Evolutionary conservation across 176 grass and related monocot species (phyloP).

Genomic region (Oropetium thomaeum): DNA sequence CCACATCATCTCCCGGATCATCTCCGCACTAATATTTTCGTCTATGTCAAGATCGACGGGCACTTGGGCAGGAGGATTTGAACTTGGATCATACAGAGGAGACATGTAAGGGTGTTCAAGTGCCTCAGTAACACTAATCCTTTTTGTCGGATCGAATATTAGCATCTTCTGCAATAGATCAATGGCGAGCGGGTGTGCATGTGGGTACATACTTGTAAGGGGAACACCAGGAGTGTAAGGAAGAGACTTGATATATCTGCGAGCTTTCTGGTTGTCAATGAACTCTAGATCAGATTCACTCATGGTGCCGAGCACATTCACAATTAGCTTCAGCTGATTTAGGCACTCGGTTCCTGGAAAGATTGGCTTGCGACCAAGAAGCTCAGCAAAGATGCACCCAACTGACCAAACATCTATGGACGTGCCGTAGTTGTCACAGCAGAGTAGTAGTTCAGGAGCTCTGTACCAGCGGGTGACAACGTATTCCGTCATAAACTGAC

Average conservation of each 20-base stretch:
- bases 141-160: slow-evolving; percentile 51
- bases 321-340: slow-evolving; percentile 59
- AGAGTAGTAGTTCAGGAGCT: slow-evolving; percentile 56
- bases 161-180: slow-evolving; percentile 61
- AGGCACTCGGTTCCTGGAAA: slow-evolving; percentile 55
- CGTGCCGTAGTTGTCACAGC: slow-evolving; percentile 57
- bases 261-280: slow-evolving; percentile 54
- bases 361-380: slow-evolving; percentile 58
- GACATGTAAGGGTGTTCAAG: slow-evolving; percentile 62
- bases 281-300: slow-evolving; percentile 55
- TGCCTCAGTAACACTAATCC: slow-evolving; percentile 42
- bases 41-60: slow-evolving; percentile 55
- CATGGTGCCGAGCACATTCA: slow-evolving; percentile 58
- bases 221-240: slow-evolving; percentile 50
- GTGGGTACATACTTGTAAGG: slow-evolving; percentile 44
- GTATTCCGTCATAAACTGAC: slow-evolving; percentile 69
- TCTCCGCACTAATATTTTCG: slow-evolving; percentile 39
- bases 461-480: slow-evolving; percentile 64
- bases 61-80: slow-evolving; percentile 50
- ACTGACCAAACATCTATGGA: slow-evolving; percentile 63
- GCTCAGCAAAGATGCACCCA: slow-evolving; percentile 58
- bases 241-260: slow-evolving; percentile 55
- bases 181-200: slow-evolving; percentile 51
- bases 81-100: slow-evolving; percentile 49
- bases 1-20: slow-evolving; percentile 64